phyloP scores from a whole-genome alignment of 2,329 filamentous ascomycete species.

The Dryadomyces sulphureus region DNA sequence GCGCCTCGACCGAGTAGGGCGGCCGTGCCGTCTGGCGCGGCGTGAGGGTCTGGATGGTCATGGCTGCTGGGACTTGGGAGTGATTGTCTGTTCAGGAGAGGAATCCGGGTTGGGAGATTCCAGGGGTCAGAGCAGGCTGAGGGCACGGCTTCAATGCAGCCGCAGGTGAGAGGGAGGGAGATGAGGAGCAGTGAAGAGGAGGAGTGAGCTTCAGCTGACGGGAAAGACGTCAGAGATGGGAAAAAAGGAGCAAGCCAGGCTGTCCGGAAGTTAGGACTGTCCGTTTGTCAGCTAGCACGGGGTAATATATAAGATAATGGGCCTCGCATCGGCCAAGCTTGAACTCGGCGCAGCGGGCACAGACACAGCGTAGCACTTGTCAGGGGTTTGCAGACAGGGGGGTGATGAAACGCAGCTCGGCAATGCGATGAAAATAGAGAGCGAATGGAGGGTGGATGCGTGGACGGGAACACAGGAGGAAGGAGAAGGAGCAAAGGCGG shows the following conservation, averaged over 20 bases:
- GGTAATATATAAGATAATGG: too few relatives aligned
- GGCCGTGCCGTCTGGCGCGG: constrained; percentile 40
- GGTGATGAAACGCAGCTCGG: neutral
- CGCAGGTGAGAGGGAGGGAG: neutral
- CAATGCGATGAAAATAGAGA: neutral
- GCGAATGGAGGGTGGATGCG: neutral
- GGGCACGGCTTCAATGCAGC: neutral
- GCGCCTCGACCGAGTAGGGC: constrained; percentile 54
- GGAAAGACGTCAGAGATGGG: neutral
- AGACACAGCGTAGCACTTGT: neutral
- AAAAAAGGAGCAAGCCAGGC: neutral
- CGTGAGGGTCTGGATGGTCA: constrained; percentile 14
- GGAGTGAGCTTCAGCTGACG: too few relatives aligned
- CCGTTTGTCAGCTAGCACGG: too few relatives aligned
- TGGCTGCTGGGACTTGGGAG: neutral
- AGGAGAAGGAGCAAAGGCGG: too few relatives aligned
- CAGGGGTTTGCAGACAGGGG: neutral
- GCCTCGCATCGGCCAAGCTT: too few relatives aligned
- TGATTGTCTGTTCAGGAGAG: neutral
- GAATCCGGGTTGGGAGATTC: too few relatives aligned
- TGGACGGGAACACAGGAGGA: neutral
- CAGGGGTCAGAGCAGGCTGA: too few relatives aligned
- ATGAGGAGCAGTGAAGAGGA: neutral
- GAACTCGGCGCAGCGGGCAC: neutral
- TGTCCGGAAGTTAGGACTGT: too few relatives aligned